A percentile compares a stretch with the other conserved stretches of the same genome.
phyloP scores from a whole-genome alignment of 306 rosid genomes.

The Geum urbanum region DNA sequence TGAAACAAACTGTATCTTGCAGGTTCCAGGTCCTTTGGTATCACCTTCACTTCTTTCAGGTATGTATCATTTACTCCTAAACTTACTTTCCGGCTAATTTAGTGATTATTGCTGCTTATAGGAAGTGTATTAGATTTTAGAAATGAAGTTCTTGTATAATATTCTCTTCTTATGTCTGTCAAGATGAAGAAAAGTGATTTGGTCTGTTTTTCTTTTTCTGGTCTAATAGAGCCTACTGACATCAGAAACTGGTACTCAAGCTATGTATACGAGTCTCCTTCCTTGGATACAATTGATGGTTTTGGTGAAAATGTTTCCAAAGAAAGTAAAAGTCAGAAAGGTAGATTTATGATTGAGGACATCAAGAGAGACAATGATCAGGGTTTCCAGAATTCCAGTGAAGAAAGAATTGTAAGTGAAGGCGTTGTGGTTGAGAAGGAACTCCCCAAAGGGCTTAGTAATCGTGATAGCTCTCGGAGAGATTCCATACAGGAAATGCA shows the following conservation, averaged over 20 bases:
- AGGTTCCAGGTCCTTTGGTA: slow-evolving; percentile 39
- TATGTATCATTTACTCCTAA: slow-evolving; percentile 28
- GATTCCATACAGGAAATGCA: slow-evolving; percentile 28
- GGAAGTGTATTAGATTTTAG: not conserved
- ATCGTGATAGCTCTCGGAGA: slow-evolving; percentile 16
- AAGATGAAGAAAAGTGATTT: not conserved
- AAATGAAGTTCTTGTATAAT: not conserved
- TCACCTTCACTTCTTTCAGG: slow-evolving; percentile 59
- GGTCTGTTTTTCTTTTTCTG: not conserved
- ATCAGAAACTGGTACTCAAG: slow-evolving; percentile 73
- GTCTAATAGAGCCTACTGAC: slow-evolving; percentile 58
- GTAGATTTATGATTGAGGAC: slow-evolving; percentile 23
- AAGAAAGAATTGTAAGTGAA: slow-evolving; percentile 14
- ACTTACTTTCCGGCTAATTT: slow-evolving; percentile 1
- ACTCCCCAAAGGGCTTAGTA: slow-evolving; percentile 14
- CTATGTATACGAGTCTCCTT: slow-evolving; percentile 64
- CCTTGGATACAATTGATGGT: slow-evolving; percentile 28
- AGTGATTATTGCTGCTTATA: not conserved
- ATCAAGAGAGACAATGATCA: slow-evolving; percentile 2
- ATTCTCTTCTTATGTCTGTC: not conserved
- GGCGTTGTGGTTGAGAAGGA: slow-evolving; percentile 13
- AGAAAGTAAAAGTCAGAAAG: slow-evolving; percentile 27
- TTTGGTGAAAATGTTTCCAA: slow-evolving; percentile 23
- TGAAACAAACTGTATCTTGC: not conserved
- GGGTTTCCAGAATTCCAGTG: not conserved